Evolutionary conservation across 176 grass and related monocot species (phyloP), one percentile per base, ranked within the genome.

Genomic region (Bolboschoenus planiculmis): DNA sequence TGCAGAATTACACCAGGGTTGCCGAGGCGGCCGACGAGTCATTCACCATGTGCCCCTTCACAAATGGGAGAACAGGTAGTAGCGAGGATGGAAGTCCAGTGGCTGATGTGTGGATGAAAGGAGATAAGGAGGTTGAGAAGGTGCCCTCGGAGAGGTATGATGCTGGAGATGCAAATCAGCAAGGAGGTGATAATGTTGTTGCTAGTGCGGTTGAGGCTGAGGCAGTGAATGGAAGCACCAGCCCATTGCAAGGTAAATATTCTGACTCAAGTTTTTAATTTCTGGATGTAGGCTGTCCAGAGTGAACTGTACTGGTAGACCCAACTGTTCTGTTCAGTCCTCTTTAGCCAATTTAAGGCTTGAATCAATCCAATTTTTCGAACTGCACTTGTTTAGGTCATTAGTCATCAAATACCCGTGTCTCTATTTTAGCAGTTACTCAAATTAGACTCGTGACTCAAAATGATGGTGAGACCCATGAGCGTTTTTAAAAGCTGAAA

Each of bases 31-130:
- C 85, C 64, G 96, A 99, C 23, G 96, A 93, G 46, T 94, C 90
- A 39, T 99, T 99, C 76, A 95, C 90, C 48, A 99, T 99, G 82
- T 95, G 84, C 70, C 96, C 96, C 31, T 99, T 99, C 29, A 81
- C 87, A 83, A 98, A 89, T 70, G 84, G 33, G 82, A 78, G 37
- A 88, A 76, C 76, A 18, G 63, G 54, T 80, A 86, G 79, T 34
- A 90, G 72, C 0, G 72, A 77, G 72, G 72, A 90, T 9, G 85
- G 85, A 37, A 82, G 39, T 65, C 56, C 85, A 39, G 74, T 80
- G 47, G 78, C 23, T 71, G 91, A 90, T 68, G 84, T 85, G 51
- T 60, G 72, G 72, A 77, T 84, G 79, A 77, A 81, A 30, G 84
- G 80, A 82, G 37, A 54, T 78, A 86, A 85, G 46, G 90, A 83